These are phyloP conservation scores for Diaporthe sp. DNA, from an alignment of 2,329 filamentous ascomycete species.

Conservation along the genomic window DNA sequence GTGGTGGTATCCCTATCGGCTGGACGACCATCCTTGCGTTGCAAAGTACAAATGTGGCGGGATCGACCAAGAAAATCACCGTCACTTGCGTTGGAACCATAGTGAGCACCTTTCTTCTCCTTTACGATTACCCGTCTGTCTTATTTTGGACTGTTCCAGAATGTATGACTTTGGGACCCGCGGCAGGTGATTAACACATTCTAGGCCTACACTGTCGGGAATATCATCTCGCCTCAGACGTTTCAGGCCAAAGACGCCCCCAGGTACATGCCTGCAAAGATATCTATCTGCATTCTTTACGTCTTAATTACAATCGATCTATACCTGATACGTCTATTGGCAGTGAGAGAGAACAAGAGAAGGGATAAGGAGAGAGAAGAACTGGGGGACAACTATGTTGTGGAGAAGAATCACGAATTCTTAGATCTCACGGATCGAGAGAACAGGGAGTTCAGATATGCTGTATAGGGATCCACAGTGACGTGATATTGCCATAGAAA, in stretches of 20 bases:
- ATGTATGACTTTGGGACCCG: too few relatives aligned
- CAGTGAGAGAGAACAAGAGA: conserved; percentile 41
- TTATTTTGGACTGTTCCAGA: too few relatives aligned
- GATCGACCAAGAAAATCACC: conserved; percentile 54
- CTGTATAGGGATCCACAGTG: neutral
- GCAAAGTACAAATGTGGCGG: conserved; percentile 53
- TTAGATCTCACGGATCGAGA: conserved; percentile 37
- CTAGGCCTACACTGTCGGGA: conserved; percentile 53
- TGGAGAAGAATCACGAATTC: conserved; percentile 52
- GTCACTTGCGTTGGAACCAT: conserved; percentile 52
- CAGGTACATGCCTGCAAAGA: conserved; percentile 43
- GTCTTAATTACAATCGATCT: conserved; percentile 49
- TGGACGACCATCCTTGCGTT: conserved; percentile 47
- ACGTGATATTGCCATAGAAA: neutral
- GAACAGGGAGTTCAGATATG: conserved; percentile 14
- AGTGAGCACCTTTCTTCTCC: conserved; percentile 9
- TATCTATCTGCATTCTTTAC: conserved; percentile 33
- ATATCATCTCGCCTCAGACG: conserved; percentile 58
- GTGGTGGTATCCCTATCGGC: conserved; percentile 54
- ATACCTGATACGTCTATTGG: conserved; percentile 49
- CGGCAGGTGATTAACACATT: too few relatives aligned
- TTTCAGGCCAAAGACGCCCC: conserved; percentile 54
- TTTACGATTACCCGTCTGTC: too few relatives aligned
- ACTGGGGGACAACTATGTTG: conserved; percentile 39
- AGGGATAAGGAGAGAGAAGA: conserved; percentile 44